Percentiles rank a stretch among this genome's conserved stretches.
Evolutionary conservation across 2,329 filamentous ascomycete species (phyloP).

Genomic region (Cordyceps tenuipes): DNA sequence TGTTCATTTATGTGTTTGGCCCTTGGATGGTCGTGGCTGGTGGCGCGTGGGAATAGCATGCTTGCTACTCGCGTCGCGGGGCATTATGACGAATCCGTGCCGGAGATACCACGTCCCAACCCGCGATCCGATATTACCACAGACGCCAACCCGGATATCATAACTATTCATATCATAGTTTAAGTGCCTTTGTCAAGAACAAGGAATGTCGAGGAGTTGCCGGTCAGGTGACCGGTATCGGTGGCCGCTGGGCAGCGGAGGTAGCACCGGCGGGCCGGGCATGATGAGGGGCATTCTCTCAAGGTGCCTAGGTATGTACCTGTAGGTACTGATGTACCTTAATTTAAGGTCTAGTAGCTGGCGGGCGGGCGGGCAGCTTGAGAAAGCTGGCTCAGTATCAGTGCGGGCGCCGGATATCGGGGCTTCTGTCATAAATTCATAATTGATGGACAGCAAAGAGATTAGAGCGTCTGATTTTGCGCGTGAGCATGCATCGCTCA

Average conservation of each 20-base stretch:
- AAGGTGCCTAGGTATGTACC: not conserved
- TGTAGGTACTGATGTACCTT: no score
- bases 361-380: not conserved
- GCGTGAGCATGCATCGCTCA: not conserved
- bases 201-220: not conserved
- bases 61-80: not conserved
- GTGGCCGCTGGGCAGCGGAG: not conserved
- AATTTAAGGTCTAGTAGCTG: no score
- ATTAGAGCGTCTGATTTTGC: not conserved
- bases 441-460: not conserved
- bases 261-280: not conserved
- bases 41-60: not conserved
- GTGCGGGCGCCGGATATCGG: not conserved
- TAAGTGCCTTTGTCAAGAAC: not conserved
- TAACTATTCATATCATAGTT: not conserved
- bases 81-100: not conserved
- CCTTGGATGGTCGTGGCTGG: no score
- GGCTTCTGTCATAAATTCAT: not conserved
- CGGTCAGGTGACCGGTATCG: slow-evolving; percentile 12
- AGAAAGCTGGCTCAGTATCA: not conserved
- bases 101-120: not conserved
- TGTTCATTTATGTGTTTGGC: no score
- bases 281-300: not conserved
- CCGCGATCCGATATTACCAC: not conserved
- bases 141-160: not conserved